Evolutionary conservation across 2,329 filamentous ascomycete species (phyloP).

Genomic region (Cercospora sp.): DNA sequence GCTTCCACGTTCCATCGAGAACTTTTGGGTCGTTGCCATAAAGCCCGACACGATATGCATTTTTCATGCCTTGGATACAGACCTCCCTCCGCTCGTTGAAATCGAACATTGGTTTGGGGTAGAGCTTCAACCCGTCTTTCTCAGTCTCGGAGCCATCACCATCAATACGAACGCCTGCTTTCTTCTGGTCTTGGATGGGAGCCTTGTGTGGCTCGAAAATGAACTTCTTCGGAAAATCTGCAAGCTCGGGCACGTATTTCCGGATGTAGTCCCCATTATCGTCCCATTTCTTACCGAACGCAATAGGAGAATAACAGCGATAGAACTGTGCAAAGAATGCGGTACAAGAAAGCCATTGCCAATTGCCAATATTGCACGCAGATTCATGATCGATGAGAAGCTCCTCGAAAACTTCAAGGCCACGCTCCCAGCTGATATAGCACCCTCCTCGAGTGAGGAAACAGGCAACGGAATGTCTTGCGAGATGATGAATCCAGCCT

Average conservation of each 20-base stretch:
- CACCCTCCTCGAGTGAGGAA: conserved; percentile 79
- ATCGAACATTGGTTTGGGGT: conserved; percentile 77
- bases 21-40: conserved; percentile 64
- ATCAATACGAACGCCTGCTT: conserved; percentile 63
- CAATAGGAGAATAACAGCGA: conserved; percentile 62
- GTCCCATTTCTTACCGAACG: conserved; percentile 76
- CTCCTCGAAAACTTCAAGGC: conserved; percentile 76
- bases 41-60: conserved; percentile 64
- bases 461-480: conserved; percentile 74
- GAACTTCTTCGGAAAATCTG: conserved; percentile 62
- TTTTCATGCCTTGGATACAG: conserved; percentile 69
- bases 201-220: conserved; percentile 82
- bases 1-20: conserved; percentile 59
- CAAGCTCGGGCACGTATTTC: conserved; percentile 57
- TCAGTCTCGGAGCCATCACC: conserved; percentile 49
- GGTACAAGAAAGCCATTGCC: conserved; percentile 75
- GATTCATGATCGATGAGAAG: conserved; percentile 73
- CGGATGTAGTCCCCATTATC: conserved; percentile 64
- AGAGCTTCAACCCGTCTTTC: conserved; percentile 50
- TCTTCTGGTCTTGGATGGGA: conserved; percentile 65
- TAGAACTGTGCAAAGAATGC: conserved; percentile 75
- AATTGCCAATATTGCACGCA: conserved; percentile 72
- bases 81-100: conserved; percentile 62
- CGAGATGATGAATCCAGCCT: conserved; percentile 79
- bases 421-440: conserved; percentile 77